Percentiles rank a stretch among this genome's conserved stretches.
phyloP scores from a whole-genome alignment of 169 alveolate genomes.

The Cryptosporidium xiaoi region DNA sequence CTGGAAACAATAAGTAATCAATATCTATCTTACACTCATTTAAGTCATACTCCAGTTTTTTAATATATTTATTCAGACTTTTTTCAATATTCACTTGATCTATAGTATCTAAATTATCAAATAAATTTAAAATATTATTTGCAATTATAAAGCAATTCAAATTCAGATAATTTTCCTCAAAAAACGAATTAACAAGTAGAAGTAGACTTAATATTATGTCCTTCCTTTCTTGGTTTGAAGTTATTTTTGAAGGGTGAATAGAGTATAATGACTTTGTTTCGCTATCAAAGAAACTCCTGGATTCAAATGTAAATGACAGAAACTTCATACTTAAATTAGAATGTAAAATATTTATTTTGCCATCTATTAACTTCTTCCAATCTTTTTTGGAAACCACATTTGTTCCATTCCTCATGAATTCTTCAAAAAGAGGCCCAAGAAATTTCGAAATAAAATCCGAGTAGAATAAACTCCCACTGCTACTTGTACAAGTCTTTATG shows the following conservation, averaged over 20 bases:
- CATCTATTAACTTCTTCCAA: slow-evolving; percentile 4
- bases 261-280: slow-evolving; percentile 14
- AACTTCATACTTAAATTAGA: slow-evolving; percentile 16
- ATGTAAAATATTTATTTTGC: not conserved
- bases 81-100: not conserved
- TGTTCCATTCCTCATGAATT: not conserved
- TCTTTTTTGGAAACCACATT: not conserved
- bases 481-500: not conserved
- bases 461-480: not conserved
- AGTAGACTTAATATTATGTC: not conserved
- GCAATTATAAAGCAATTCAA: slow-evolving; percentile 1
- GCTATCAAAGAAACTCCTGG: slow-evolving; percentile 4
- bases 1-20: slow-evolving; percentile 14
- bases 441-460: slow-evolving; percentile 1
- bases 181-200: slow-evolving; percentile 14
- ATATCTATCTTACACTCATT: slow-evolving; percentile 16
- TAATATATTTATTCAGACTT: not conserved
- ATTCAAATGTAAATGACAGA: not conserved
- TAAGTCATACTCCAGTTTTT: slow-evolving; percentile 11
- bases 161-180: not conserved
- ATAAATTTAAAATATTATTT: not conserved
- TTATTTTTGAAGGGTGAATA: not conserved
- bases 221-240: too few species aligned
- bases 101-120: not conserved
- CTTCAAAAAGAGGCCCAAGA: slow-evolving; percentile 63